Evolutionary conservation across 1,284 basidiomycete species (phyloP).

Genomic region (Neolentinus lepideus): DNA sequence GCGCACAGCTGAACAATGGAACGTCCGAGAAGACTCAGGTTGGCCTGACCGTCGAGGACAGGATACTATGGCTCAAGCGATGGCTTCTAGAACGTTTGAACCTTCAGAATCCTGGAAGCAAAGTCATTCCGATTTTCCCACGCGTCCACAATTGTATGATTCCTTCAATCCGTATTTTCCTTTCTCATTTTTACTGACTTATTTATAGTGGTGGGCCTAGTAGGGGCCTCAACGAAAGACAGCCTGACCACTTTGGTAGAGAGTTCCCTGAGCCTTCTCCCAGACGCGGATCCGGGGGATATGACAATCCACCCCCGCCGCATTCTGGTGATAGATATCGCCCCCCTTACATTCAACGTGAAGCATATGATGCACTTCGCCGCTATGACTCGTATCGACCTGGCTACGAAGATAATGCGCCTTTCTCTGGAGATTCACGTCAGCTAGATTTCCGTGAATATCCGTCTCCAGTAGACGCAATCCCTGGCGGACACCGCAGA

Average conservation of each 20-base stretch:
- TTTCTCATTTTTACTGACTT: background rate
- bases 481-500: background rate
- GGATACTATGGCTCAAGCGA: conserved; percentile 33
- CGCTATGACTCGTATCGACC: conserved; percentile 21
- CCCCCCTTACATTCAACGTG: conserved; percentile 10
- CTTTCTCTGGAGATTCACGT: conserved; percentile 12
- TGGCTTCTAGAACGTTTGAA: conserved; percentile 46
- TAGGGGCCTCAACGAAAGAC: background rate
- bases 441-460: background rate
- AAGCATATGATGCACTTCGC: conserved; percentile 13
- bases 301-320: conserved; percentile 11
- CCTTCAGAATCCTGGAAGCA: conserved; percentile 68
- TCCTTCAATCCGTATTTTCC: background rate
- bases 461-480: background rate
- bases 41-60: conserved; percentile 15
- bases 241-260: background rate
- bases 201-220: background rate
- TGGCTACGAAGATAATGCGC: conserved; percentile 13
- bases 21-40: conserved; percentile 20
- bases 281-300: background rate
- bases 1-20: conserved; percentile 18
- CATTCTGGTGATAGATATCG: conserved; percentile 16
- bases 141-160: conserved; percentile 18
- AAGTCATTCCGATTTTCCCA: conserved; percentile 28
- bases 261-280: background rate